These are phyloP conservation scores for Physaria fendleri DNA, from an alignment of 345 rosid species.

Conservation along the genomic window DNA sequence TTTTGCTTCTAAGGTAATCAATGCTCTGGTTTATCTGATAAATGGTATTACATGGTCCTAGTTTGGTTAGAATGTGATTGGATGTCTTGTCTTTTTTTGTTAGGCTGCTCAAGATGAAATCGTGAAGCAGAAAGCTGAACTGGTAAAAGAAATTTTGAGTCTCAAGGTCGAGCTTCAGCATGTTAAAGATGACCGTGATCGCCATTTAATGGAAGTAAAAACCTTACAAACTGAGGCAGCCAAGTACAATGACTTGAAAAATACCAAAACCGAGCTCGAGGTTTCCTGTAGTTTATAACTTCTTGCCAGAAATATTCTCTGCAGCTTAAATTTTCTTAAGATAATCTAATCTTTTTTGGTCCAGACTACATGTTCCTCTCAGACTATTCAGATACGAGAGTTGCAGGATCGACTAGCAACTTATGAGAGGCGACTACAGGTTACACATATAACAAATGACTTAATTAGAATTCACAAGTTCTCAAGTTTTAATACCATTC, in stretches of 20 bases:
- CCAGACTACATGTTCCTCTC: conserved; percentile 66
- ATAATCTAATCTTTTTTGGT: conserved; percentile 21
- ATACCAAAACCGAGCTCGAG: conserved; percentile 74
- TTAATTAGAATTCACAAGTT: too few relatives aligned
- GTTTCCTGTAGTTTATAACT: conserved; percentile 27
- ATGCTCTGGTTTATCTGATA: too few relatives aligned
- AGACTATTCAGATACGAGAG: conserved; percentile 52
- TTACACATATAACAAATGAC: too few relatives aligned
- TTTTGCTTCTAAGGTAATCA: too few relatives aligned
- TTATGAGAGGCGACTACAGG: conserved; percentile 71
- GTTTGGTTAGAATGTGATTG: conserved; percentile 1
- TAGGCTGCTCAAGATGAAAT: conserved; percentile 78
- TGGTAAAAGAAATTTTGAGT: conserved; percentile 58
- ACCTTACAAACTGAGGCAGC: conserved; percentile 43
- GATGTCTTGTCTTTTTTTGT: neutral
- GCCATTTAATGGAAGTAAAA: conserved; percentile 44
- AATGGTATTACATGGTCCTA: neutral
- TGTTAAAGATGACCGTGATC: conserved; percentile 63
- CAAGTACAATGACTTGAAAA: conserved; percentile 60
- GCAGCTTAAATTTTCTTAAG: neutral
- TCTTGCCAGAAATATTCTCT: neutral
- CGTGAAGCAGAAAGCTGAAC: conserved; percentile 57
- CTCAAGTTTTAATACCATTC: too few relatives aligned
- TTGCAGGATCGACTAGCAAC: conserved; percentile 59
- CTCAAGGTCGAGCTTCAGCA: conserved; percentile 65